Base-by-base conservation (phyloP, 2,329 filamentous ascomycete genomes). In the Xylariomycetidae sp. region DNA sequence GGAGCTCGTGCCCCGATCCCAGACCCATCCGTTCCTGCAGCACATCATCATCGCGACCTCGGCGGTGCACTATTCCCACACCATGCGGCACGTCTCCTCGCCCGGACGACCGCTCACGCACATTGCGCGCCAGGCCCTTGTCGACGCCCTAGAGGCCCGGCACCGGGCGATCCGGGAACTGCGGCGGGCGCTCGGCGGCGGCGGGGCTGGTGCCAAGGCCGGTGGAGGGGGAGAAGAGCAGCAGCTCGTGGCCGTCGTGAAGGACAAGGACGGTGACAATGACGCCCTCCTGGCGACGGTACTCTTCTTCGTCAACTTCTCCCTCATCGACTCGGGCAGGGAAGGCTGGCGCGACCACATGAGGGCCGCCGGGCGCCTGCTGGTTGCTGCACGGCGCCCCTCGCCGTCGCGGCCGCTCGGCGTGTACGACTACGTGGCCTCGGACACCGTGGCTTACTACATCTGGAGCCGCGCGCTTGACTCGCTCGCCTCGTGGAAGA, bases 261-360 rank as follows among this genome's bases (percentile, higher is more conserved):
- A n/a, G n/a, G 56, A 64, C 33, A 51, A 59, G 6, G 59, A 55
- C 2, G 64, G 55, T 2, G 64, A 63, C n/a, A 65, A 60, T 28
- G 67, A 71, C 41, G 63, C 69, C 19, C 53, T 67, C 17, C 53
- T 72, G 12, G 67, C 67, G 7, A 66, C 69, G 2, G 63, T 70
- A 37, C 60, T 71, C 31, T 71, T 72, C 48, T 70, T 72, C 36
- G 59, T 72, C 50, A 69, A 70, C 38, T 69, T 72, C 38, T 59
- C 71, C 31, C 54, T 72, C n/a, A 66, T 72, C 28, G 68, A 72
- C 40, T 50, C 69, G 9, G 64, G 68, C 10, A 62, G 58, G 37
- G 57, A 57, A 15, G 59, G 58, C 36, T 72, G 69, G 69, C 62
- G 62, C 41, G 52, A 60, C 27, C 69, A 72, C 45, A 56, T 72